phyloP scores from a whole-genome alignment of 2,329 filamentous ascomycete genomes.

The Cryphonectria japonica region DNA sequence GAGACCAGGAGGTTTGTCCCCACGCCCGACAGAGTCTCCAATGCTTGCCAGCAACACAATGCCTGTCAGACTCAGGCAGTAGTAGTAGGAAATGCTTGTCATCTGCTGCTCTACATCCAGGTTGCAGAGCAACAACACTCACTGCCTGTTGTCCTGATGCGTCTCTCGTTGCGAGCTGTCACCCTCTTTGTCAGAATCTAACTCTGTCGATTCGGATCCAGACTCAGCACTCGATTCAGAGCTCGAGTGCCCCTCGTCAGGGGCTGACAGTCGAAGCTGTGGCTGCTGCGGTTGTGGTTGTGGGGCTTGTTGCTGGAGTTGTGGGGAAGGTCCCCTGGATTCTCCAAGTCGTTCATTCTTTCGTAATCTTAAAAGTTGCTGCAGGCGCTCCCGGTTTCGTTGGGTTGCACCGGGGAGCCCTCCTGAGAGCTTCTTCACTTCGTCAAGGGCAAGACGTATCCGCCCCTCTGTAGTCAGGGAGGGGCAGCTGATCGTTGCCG shows the following conservation, averaged over 20 bases:
- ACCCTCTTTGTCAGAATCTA: not conserved
- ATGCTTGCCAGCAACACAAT: constrained; percentile 6
- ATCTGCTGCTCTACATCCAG: not conserved
- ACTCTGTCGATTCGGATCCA: not conserved
- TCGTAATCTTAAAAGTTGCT: constrained; percentile 17
- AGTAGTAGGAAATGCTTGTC: not conserved
- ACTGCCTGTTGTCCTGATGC: not conserved
- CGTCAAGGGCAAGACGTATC: constrained; percentile 65
- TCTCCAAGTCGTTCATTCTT: not conserved
- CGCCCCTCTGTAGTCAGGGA: constrained; percentile 66
- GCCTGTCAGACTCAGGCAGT: not conserved
- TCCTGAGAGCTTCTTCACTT: constrained; percentile 50
- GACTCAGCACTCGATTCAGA: not conserved
- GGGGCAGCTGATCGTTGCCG: constrained; percentile 59
- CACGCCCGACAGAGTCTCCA: constrained; percentile 3
- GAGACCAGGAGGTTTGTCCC: not conserved
- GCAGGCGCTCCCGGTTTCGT: constrained; percentile 19
- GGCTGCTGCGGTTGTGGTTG: constrained; percentile 6
- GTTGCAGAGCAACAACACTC: not conserved
- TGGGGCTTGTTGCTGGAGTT: not conserved
- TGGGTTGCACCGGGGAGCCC: constrained; percentile 4
- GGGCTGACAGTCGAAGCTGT: constrained; percentile 18
- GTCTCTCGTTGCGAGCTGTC: not conserved
- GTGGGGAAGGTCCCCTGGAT: not conserved
- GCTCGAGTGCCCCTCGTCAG: constrained; percentile 8